Percentiles rank a stretch among this genome's conserved stretches.
Conservation (phyloP, 768 basidiomycete species). For the Tephrocybe rancida region DNA sequence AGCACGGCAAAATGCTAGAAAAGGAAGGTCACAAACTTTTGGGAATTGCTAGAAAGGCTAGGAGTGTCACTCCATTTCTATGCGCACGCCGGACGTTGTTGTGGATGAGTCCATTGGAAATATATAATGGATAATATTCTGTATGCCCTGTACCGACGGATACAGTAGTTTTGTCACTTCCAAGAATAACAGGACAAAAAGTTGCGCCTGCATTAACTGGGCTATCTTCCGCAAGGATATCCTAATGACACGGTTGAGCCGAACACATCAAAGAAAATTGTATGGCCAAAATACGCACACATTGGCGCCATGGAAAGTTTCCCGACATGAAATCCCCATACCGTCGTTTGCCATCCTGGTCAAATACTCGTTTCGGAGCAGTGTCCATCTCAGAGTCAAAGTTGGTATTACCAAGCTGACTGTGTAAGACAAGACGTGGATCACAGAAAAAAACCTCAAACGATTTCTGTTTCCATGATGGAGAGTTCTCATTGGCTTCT, state of each 20-base stretch:
- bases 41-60: slow-evolving; percentile 23
- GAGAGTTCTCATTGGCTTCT: slow-evolving; percentile 14
- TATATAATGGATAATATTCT: slow-evolving; percentile 16
- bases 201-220: slow-evolving; percentile 5
- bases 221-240: slow-evolving; percentile 13
- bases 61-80: slow-evolving; percentile 13
- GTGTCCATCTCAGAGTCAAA: slow-evolving; percentile 34
- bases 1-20: neutral
- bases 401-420: slow-evolving; percentile 35
- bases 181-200: too few species aligned
- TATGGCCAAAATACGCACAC: slow-evolving; percentile 14
- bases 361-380: slow-evolving; percentile 28
- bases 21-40: slow-evolving; percentile 22
- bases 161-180: slow-evolving; percentile 29
- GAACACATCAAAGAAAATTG: neutral
- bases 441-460: slow-evolving; percentile 37
- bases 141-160: slow-evolving; percentile 21
- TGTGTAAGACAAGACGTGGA: slow-evolving; percentile 25
- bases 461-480: slow-evolving; percentile 32
- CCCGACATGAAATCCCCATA: slow-evolving; percentile 26
- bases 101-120: slow-evolving; percentile 4
- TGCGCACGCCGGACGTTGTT: slow-evolving; percentile 13
- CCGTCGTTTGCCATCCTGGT: slow-evolving; percentile 10
- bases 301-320: slow-evolving; percentile 27
- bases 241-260: neutral